Percentiles rank a stretch among this genome's conserved stretches.
phyloP scores from a whole-genome alignment of 176 grass and related monocot species.

The Areca catechu region DNA sequence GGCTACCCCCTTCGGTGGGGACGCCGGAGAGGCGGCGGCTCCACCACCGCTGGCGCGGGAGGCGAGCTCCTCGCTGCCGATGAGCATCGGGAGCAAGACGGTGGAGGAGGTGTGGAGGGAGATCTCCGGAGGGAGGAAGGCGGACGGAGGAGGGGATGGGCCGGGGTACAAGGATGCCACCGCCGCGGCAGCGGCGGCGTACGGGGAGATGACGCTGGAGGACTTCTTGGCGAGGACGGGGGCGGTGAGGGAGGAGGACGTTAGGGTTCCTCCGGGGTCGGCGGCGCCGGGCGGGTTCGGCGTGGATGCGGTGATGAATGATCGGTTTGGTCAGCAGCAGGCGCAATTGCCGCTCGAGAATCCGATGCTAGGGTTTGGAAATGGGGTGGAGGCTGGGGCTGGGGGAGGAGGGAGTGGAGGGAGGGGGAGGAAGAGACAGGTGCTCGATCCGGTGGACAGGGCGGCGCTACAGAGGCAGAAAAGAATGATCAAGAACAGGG shows the following conservation, averaged over 20 bases:
- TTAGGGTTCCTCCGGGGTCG: background rate
- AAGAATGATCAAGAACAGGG: too few species aligned
- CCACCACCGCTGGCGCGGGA: too few species aligned
- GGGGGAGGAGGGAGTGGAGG: too few species aligned
- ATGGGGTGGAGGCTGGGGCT: too few species aligned
- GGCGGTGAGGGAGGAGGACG: conserved; percentile 3
- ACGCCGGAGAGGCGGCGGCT: too few species aligned
- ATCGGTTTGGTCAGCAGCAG: background rate
- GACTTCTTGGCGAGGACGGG: conserved; percentile 9
- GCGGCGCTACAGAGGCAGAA: too few species aligned
- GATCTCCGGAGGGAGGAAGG: background rate
- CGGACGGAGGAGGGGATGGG: background rate
- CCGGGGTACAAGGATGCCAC: background rate
- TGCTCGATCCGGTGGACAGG: too few species aligned
- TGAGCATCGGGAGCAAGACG: conserved; percentile 11
- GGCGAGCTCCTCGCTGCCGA: conserved; percentile 2
- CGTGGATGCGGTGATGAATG: background rate
- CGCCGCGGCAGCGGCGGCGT: background rate
- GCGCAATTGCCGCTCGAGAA: background rate
- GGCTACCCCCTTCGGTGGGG: too few species aligned
- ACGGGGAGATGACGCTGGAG: conserved; percentile 18
- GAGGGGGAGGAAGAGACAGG: too few species aligned
- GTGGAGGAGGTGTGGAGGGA: conserved; percentile 33
- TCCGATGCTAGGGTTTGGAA: background rate
- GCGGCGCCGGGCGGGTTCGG: background rate